These are phyloP conservation scores for Pichia rugopelliculosa DNA, from an alignment of 805 yeast species.

Conservation along the genomic window DNA sequence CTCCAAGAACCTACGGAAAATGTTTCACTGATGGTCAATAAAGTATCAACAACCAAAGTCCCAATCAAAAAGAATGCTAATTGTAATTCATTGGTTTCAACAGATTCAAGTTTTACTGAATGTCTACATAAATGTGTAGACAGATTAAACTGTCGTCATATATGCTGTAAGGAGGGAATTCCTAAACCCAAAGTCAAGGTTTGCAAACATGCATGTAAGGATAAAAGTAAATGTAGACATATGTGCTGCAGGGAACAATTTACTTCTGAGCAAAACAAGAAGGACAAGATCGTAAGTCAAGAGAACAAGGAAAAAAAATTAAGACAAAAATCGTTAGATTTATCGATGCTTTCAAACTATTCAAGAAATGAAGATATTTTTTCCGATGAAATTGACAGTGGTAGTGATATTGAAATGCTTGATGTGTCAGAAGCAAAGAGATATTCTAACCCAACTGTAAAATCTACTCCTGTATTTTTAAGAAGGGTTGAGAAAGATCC, in stretches of 20 bases:
- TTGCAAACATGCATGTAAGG: slow-evolving; percentile 39
- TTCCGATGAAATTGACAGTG: not conserved
- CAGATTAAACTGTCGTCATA: slow-evolving; percentile 34
- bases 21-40: not conserved
- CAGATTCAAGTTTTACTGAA: slow-evolving; percentile 12
- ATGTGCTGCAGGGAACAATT: slow-evolving; percentile 18
- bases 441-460: not conserved
- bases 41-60: not conserved
- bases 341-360: not conserved
- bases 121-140: slow-evolving; percentile 40
- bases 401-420: not conserved
- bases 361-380: not conserved
- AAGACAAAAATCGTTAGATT: slow-evolving; percentile 3
- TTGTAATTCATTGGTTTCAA: not conserved
- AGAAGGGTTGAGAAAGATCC: not conserved
- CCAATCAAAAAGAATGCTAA: not conserved
- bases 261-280: slow-evolving; percentile 3
- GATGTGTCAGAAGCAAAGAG: not conserved
- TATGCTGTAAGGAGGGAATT: slow-evolving; percentile 41
- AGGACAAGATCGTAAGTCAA: not conserved
- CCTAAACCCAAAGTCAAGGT: slow-evolving; percentile 1
- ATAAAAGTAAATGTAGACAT: slow-evolving; percentile 34
- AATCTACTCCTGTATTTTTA: slow-evolving; percentile 1
- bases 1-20: not conserved
- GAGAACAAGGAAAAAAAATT: not conserved